phyloP scores from a whole-genome alignment of 371 early-diverging fungal species.

The Mortierella sp. region DNA sequence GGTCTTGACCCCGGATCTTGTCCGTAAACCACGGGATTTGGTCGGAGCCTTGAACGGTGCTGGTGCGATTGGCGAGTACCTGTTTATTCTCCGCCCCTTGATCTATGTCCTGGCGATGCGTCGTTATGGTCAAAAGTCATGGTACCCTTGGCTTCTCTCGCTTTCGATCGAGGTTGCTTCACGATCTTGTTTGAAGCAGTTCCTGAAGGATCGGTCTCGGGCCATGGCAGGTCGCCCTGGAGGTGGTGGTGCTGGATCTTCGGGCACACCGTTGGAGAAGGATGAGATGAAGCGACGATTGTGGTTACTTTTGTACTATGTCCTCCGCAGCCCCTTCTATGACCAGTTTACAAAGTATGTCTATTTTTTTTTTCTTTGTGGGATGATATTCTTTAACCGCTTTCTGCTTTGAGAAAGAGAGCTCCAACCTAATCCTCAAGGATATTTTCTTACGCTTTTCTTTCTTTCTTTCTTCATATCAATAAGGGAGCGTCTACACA shows the following conservation, averaged over 20 bases:
- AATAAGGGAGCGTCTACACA: conserved; percentile 58
- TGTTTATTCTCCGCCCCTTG: conserved; percentile 88
- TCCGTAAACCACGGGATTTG: conserved; percentile 74
- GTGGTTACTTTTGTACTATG: conserved; percentile 78
- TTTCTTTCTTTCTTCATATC: background rate
- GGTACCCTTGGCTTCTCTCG: conserved; percentile 90
- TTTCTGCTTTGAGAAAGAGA: background rate
- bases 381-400: background rate
- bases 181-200: conserved; percentile 53
- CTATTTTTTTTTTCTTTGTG: background rate
- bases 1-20: conserved; percentile 69
- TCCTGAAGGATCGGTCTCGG: conserved; percentile 26
- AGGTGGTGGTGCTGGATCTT: conserved; percentile 10
- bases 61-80: conserved; percentile 76
- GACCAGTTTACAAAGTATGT: conserved; percentile 78
- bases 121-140: conserved; percentile 78
- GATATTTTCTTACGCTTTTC: conserved; percentile 2
- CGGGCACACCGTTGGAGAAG: conserved; percentile 75
- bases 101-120: conserved; percentile 84
- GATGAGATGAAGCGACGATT: conserved; percentile 80
- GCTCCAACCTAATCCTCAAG: too few species aligned
- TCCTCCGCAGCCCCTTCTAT: conserved; percentile 90
- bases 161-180: conserved; percentile 75
- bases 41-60: conserved; percentile 66
- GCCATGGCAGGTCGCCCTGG: conserved; percentile 50